These are phyloP conservation scores for Angomonas deanei DNA, from an alignment of 208 protist genomes.

Conservation along the genomic window DNA sequence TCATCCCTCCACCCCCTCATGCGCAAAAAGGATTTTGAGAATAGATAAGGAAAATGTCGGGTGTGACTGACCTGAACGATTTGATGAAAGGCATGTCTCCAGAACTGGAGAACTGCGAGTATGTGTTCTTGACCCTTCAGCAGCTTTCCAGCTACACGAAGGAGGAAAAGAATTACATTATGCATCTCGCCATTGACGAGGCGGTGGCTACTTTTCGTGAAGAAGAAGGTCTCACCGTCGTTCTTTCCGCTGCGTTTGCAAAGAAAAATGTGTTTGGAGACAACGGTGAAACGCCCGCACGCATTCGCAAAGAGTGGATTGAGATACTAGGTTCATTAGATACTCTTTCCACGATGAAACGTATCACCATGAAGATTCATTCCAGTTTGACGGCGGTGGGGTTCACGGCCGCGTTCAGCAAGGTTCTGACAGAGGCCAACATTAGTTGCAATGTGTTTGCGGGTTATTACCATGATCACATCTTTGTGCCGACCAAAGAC, in stretches of 20 bases:
- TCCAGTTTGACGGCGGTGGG: conserved; percentile 37
- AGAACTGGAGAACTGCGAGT: neutral
- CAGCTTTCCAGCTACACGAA: neutral
- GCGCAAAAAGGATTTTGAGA: too few species aligned
- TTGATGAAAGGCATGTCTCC: neutral
- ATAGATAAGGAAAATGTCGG: conserved; percentile 1
- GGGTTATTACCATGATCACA: conserved; percentile 41
- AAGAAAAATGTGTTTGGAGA: neutral
- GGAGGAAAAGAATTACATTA: neutral
- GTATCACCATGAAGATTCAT: conserved; percentile 47
- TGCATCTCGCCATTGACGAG: neutral
- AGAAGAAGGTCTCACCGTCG: conserved; percentile 25
- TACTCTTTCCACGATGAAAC: conserved; percentile 14
- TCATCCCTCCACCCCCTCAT: too few species aligned
- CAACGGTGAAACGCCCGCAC: neutral
- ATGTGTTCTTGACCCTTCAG: neutral
- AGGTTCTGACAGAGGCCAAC: conserved; percentile 20
- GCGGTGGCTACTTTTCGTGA: conserved; percentile 12
- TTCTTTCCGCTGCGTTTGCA: conserved; percentile 19
- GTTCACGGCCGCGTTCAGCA: conserved; percentile 42
- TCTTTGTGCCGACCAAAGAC: conserved; percentile 25
- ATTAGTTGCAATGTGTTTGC: conserved; percentile 47
- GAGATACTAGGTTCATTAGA: neutral
- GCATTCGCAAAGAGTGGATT: neutral
- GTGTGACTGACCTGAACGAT: neutral